Base-by-base conservation (phyloP, 2,329 filamentous ascomycete genomes). In the Paraconiothyrium brasiliense region DNA sequence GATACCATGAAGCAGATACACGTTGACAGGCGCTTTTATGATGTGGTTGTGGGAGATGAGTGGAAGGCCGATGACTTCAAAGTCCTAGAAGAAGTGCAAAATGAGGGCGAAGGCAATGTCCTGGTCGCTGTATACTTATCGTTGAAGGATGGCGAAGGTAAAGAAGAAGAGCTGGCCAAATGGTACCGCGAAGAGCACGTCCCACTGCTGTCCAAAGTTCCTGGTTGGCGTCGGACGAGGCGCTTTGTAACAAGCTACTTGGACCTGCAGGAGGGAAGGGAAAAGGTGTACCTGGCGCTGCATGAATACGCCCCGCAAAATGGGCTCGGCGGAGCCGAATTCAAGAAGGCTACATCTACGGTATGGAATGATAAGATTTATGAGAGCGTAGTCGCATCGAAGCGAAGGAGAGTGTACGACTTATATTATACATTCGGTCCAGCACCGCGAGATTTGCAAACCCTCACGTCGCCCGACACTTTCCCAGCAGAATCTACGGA, bases 371-470 rank as follows among this genome's bases (percentile, higher is more conserved):
- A 83, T 2, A 83, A 88, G 54, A 82, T 93, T 39, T 85, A 86
- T 68, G 77, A 79, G 22, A 85, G 88, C 37, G 84, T 87, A 14
- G 85, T 92, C 11, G 84, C 83, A 24, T 78, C 81, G 50, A 87
- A 86, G 70, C 83, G 79, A 11, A 83, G 87, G 48, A 84, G 90
- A 20, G 83, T 84, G 0, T 95, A 92, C 78, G 82, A 86, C 37
- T 86, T 94, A 64, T 92, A 92, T 76, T 94, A 95, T 77, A 89
- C 90, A 11, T 96, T 97, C 71, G 91, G 92, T 0, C 86, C 90
- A 0, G 91, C 87, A 0, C 88, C 91, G 0, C 85, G 91, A 27
- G 90, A 94, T 67, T 82, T 94, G 3, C 70, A 82, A 0, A 84
- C 86, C 6, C 79, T 92, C 1, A 81, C 85, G 0, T 77, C 77